Conservation (phyloP, 345 rosid genomes). For the Erysimum cheiranthoides region DNA sequence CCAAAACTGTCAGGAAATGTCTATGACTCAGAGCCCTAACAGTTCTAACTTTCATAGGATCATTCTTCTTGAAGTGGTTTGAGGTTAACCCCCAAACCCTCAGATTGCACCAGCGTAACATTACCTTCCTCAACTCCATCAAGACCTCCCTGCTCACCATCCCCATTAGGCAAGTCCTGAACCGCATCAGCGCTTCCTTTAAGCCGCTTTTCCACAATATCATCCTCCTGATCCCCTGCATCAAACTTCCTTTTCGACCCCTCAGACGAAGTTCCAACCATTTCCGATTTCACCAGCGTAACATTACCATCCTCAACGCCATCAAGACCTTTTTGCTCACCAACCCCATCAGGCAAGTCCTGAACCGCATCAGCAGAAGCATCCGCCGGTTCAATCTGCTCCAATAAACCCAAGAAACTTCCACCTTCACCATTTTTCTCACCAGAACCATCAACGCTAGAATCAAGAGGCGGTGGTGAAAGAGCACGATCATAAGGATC, state of each 20-base stretch:
- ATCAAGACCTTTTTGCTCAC: not conserved
- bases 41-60: not conserved
- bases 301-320: not conserved
- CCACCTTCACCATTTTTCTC: constrained; percentile 12
- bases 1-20: not conserved
- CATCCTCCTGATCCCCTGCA: not conserved
- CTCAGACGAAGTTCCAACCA: not conserved
- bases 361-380: constrained; percentile 12
- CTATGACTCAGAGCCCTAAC: constrained; percentile 6
- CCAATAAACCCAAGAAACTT: not conserved
- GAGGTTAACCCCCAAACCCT: not conserved
- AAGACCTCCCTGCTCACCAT: constrained; percentile 21
- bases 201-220: not conserved
- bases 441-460: constrained; percentile 2
- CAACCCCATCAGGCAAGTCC: not conserved
- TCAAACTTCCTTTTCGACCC: not conserved
- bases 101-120: not conserved
- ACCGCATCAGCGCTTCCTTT: not conserved
- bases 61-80: constrained; percentile 16
- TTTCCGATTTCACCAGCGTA: not conserved
- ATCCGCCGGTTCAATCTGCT: not conserved
- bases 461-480: constrained; percentile 19
- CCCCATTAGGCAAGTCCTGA: not conserved
- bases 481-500: constrained; percentile 32
- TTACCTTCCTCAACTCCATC: constrained; percentile 19